Conservation (phyloP, 805 yeast species). For the Debaryomyces tyrocola region DNA sequence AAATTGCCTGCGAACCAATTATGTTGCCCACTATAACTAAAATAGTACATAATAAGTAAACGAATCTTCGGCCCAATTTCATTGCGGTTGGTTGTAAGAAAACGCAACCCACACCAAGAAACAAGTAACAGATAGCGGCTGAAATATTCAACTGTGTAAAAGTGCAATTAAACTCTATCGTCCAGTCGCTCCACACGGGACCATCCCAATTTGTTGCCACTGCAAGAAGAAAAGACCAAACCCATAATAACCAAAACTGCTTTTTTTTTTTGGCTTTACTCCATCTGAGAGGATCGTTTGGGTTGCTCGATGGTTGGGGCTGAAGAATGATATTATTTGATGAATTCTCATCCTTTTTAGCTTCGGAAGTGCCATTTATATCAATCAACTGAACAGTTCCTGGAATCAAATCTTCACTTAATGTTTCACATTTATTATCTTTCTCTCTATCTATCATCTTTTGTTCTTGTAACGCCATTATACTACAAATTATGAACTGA, state of each 20-base stretch:
- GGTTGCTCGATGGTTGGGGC: slow-evolving; percentile 34
- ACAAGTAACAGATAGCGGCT: slow-evolving; percentile 49
- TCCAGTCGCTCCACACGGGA: slow-evolving; percentile 37
- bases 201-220: slow-evolving; percentile 26
- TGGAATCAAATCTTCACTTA: too few species aligned
- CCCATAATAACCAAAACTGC: slow-evolving; percentile 27
- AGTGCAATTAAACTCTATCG: slow-evolving; percentile 27
- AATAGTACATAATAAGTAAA: slow-evolving; percentile 25
- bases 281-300: slow-evolving; percentile 38
- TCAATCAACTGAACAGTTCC: slow-evolving; percentile 55
- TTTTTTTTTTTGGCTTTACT: slow-evolving; percentile 21
- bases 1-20: slow-evolving; percentile 29
- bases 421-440: too few species aligned
- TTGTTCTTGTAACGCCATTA: too few species aligned
- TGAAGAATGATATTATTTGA: slow-evolving; percentile 25
- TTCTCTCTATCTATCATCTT: too few species aligned
- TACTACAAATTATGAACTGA: too few species aligned
- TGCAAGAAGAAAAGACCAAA: slow-evolving; percentile 33
- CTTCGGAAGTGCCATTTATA: slow-evolving; percentile 29
- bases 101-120: slow-evolving; percentile 41
- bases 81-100: slow-evolving; percentile 32
- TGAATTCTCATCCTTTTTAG: slow-evolving; percentile 18
- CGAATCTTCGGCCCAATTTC: slow-evolving; percentile 30
- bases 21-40: slow-evolving; percentile 28
- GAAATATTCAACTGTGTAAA: slow-evolving; percentile 44